Conservation (phyloP, 345 rosid genomes). For the Draba incana region DNA sequence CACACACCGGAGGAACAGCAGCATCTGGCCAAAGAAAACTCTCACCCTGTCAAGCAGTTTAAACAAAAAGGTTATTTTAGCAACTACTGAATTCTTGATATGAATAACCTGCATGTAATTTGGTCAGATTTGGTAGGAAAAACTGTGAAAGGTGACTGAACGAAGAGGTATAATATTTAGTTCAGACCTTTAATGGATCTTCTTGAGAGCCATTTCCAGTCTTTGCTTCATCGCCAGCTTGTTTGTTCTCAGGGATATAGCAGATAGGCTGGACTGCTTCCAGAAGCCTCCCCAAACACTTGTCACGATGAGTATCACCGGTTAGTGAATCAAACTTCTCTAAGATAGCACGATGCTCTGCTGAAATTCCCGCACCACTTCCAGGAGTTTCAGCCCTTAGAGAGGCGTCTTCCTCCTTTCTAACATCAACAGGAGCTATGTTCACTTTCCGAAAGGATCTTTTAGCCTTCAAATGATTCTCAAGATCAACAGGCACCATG, state of each 20-base stretch:
- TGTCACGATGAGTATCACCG: slow-evolving; percentile 80
- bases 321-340: slow-evolving; percentile 64
- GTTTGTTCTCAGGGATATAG: slow-evolving; percentile 46
- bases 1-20: slow-evolving; percentile 72
- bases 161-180: slow-evolving; percentile 18
- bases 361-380: slow-evolving; percentile 61
- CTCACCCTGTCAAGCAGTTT: slow-evolving; percentile 49
- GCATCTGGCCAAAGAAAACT: slow-evolving; percentile 84
- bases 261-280: slow-evolving; percentile 73
- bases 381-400: slow-evolving; percentile 81
- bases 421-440: slow-evolving; percentile 74
- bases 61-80: slow-evolving; percentile 17
- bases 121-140: neutral
- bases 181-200: slow-evolving; percentile 51
- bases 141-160: slow-evolving; percentile 2
- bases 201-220: slow-evolving; percentile 53
- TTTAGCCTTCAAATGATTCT: slow-evolving; percentile 53
- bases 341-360: slow-evolving; percentile 63
- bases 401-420: slow-evolving; percentile 71
- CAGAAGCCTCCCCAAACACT: slow-evolving; percentile 88
- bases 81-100: slow-evolving; percentile 25
- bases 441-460: slow-evolving; percentile 53
- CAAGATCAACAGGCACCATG: slow-evolving; percentile 47
- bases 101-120: neutral
- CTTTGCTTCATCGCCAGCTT: slow-evolving; percentile 48